Conservation (phyloP, 2,329 filamentous ascomycete genomes). For the Didymella pinodella region DNA sequence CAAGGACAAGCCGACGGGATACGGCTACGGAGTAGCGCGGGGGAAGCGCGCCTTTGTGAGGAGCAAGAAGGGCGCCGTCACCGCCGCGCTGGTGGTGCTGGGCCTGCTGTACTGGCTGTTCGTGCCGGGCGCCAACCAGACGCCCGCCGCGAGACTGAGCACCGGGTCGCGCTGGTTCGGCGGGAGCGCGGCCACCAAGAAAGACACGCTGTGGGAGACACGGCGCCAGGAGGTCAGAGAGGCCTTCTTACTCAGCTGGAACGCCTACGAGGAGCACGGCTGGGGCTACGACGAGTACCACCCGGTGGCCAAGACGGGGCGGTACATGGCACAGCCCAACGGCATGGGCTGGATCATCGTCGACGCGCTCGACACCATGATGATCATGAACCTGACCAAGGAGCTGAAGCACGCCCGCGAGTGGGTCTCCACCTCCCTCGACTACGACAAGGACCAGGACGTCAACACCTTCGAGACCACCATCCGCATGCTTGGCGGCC, state of each 20-base stretch:
- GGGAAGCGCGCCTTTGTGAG: slow-evolving; percentile 61
- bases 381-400: slow-evolving; percentile 95
- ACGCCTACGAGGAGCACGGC: slow-evolving; percentile 88
- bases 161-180: slow-evolving; percentile 44
- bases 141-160: slow-evolving; percentile 51
- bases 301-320: slow-evolving; percentile 79
- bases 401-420: slow-evolving; percentile 83
- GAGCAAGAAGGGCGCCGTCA: slow-evolving; percentile 67
- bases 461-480: slow-evolving; percentile 98
- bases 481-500: slow-evolving; percentile 93
- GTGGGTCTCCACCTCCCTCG: slow-evolving; percentile 83
- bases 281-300: slow-evolving; percentile 97
- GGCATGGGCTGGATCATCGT: slow-evolving; percentile 99
- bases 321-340: slow-evolving; percentile 79
- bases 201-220: slow-evolving; percentile 69
- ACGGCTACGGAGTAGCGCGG: slow-evolving; percentile 63
- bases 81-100: slow-evolving; percentile 64
- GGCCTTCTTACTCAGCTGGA: slow-evolving; percentile 90
- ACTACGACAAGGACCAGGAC: slow-evolving; percentile 91
- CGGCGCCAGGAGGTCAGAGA: slow-evolving; percentile 84
- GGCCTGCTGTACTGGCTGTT: slow-evolving; percentile 74
- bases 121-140: slow-evolving; percentile 47
- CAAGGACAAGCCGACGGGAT: slow-evolving; percentile 95
- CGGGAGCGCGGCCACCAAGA: slow-evolving; percentile 38
- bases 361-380: slow-evolving; percentile 93